These are phyloP conservation scores for Castanospermum australe DNA, from an alignment of 306 rosid genomes.

Conservation along the genomic window DNA sequence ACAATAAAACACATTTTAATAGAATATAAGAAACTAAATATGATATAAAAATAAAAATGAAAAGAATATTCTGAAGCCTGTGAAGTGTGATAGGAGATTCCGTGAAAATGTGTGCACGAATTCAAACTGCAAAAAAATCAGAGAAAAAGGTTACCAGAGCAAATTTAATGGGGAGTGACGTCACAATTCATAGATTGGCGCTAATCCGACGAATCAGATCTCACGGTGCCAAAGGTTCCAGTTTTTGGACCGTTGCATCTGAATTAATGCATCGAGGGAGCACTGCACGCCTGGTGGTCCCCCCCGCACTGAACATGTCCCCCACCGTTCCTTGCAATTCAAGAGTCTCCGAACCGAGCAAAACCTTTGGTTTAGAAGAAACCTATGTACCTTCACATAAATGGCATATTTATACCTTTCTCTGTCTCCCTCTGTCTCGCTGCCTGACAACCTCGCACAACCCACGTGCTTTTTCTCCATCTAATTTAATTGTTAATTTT, in stretches of 20 bases:
- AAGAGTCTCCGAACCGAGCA: neutral
- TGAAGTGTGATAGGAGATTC: no score
- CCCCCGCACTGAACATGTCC: neutral
- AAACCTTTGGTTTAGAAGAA: neutral
- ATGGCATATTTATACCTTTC: neutral
- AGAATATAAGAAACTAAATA: no score
- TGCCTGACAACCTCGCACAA: neutral
- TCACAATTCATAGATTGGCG: neutral
- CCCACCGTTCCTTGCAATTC: neutral
- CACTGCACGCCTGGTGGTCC: slow-evolving; percentile 26
- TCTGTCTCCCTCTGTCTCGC: neutral
- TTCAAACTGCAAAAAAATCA: neutral
- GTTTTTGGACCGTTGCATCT: neutral
- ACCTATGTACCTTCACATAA: neutral
- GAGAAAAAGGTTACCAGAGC: neutral
- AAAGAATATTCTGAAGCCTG: no score
- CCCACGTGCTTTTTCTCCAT: no score
- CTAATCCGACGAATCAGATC: neutral
- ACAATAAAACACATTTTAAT: no score
- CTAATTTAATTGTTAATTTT: neutral
- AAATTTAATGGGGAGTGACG: neutral
- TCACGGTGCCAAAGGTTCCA: neutral
- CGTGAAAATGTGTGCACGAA: neutral
- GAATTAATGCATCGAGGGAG: neutral
- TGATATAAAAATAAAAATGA: no score